Conservation (phyloP, 176 grass and related monocot genomes). For the Oryza meyeriana region DNA sequence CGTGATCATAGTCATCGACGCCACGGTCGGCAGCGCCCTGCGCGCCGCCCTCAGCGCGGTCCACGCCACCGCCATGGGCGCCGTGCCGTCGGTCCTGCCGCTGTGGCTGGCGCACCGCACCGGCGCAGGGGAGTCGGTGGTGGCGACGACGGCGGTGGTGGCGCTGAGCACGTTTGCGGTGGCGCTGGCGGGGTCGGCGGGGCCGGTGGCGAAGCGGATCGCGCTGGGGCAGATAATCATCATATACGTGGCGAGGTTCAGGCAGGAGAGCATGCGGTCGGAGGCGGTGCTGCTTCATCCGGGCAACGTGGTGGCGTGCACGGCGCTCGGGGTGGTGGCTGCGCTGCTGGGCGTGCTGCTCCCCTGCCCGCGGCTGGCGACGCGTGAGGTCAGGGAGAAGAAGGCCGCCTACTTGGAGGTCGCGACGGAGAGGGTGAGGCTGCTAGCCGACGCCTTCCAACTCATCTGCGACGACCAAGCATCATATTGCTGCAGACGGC, state of each 20-base stretch:
- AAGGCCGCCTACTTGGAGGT: slow-evolving; percentile 45
- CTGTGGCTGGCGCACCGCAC: slow-evolving; percentile 52
- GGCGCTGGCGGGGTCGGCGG: slow-evolving; percentile 43
- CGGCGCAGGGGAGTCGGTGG: slow-evolving; percentile 29
- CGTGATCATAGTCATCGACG: slow-evolving; percentile 59
- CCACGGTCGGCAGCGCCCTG: slow-evolving; percentile 54
- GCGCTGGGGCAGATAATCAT: slow-evolving; percentile 83
- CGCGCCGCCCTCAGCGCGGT: slow-evolving; percentile 39
- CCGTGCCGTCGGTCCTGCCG: slow-evolving; percentile 52
- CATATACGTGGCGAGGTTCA: slow-evolving; percentile 63
- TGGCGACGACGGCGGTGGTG: slow-evolving; percentile 39
- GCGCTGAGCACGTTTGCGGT: slow-evolving; percentile 58
- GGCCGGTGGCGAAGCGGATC: slow-evolving; percentile 63
- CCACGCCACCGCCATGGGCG: slow-evolving; percentile 65
- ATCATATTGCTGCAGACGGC: not conserved
- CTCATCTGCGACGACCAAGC: not conserved
- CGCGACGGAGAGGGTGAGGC: slow-evolving; percentile 51
- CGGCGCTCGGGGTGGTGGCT: slow-evolving; percentile 53
- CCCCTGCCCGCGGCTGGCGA: slow-evolving; percentile 69
- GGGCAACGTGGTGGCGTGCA: slow-evolving; percentile 65
- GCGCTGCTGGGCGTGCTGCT: slow-evolving; percentile 54
- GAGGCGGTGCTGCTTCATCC: slow-evolving; percentile 42
- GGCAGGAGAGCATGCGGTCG: not conserved
- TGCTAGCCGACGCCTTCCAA: slow-evolving; percentile 52
- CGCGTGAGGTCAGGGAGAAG: slow-evolving; percentile 44